phyloP scores from a whole-genome alignment of 2,329 filamentous ascomycete genomes.

The Knoxdaviesia proteae region DNA sequence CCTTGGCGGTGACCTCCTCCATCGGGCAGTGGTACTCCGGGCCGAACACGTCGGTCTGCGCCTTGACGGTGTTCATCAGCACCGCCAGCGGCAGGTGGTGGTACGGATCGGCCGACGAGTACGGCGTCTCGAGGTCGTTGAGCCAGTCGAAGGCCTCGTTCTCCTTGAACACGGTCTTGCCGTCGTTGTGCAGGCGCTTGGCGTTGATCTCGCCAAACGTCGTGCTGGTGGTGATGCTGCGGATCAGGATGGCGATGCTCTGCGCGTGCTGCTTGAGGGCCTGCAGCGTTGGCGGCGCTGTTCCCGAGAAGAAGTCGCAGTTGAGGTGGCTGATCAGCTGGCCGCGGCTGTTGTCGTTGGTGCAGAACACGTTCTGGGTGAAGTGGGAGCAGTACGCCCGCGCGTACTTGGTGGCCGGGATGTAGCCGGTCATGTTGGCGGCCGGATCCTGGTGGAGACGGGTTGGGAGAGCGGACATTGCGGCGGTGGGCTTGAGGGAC shows the following conservation, averaged over 20 bases:
- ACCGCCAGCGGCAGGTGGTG: constrained; percentile 25
- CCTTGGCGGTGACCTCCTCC: constrained; percentile 8
- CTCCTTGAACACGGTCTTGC: constrained; percentile 13
- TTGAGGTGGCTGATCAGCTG: constrained; percentile 22
- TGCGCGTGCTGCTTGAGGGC: constrained; percentile 39
- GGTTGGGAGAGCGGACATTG: no score
- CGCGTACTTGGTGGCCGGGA: constrained; percentile 10
- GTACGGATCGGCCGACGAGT: constrained; percentile 23
- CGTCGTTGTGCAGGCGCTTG: background rate
- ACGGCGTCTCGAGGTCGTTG: constrained; percentile 25
- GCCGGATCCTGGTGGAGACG: background rate
- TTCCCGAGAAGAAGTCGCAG: constrained; percentile 32
- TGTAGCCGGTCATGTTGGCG: constrained; percentile 2
- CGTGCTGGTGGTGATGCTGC: constrained; percentile 20
- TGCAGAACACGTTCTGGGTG: constrained; percentile 8
- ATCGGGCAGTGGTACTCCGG: constrained; percentile 26
- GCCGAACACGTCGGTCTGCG: constrained; percentile 19
- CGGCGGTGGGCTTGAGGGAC: no score
- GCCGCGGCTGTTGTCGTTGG: constrained; percentile 3
- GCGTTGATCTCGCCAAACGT: constrained; percentile 11
- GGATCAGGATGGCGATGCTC: constrained; percentile 31
- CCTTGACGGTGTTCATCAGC: constrained; percentile 23
- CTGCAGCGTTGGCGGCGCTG: constrained; percentile 29
- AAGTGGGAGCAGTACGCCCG: constrained; percentile 9
- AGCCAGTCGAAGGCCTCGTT: constrained; percentile 37